A percentile compares a stretch with the other conserved stretches of the same genome.
phyloP scores from a whole-genome alignment of 2,329 filamentous ascomycete genomes.

The Capronia coronata region DNA sequence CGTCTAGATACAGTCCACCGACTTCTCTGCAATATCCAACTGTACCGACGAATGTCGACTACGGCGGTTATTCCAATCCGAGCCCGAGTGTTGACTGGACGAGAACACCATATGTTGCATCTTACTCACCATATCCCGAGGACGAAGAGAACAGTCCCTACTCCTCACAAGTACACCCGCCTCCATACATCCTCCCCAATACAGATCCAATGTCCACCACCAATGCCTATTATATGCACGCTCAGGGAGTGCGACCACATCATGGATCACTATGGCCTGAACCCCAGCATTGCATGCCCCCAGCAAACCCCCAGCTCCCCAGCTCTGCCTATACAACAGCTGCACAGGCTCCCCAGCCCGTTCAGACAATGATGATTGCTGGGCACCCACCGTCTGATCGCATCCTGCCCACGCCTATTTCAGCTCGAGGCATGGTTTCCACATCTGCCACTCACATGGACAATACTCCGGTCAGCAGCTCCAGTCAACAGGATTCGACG shows the following conservation, averaged over 20 bases:
- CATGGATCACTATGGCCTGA: conserved; percentile 19
- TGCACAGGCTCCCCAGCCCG: conserved; percentile 10
- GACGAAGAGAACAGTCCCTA: conserved; percentile 34
- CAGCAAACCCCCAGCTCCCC: conserved; percentile 8
- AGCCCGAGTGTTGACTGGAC: conserved; percentile 17
- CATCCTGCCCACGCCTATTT: conserved; percentile 15
- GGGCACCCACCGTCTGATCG: conserved; percentile 16
- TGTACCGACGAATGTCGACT: conserved; percentile 13
- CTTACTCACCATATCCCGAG: conserved; percentile 32
- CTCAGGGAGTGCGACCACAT: conserved; percentile 14
- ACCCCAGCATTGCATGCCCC: conserved; percentile 12
- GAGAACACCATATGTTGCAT: conserved; percentile 15
- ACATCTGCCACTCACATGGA: conserved; percentile 7
- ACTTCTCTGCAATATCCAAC: conserved; percentile 12
- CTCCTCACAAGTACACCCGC: conserved; percentile 28
- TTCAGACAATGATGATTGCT: conserved; percentile 6
- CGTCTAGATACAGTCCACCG: conserved; percentile 16
- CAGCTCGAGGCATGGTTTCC: conserved; percentile 9
- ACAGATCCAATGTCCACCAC: conserved; percentile 29
- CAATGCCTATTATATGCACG: conserved; percentile 17
- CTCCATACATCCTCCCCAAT: conserved; percentile 35
- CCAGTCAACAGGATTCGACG: conserved; percentile 2
- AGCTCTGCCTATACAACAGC: conserved; percentile 9
- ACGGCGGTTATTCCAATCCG: conserved; percentile 11
- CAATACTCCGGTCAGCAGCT: conserved; percentile 3